Conservation (phyloP, 2,329 filamentous ascomycete genomes). For the Parascedosporium putredinis region DNA sequence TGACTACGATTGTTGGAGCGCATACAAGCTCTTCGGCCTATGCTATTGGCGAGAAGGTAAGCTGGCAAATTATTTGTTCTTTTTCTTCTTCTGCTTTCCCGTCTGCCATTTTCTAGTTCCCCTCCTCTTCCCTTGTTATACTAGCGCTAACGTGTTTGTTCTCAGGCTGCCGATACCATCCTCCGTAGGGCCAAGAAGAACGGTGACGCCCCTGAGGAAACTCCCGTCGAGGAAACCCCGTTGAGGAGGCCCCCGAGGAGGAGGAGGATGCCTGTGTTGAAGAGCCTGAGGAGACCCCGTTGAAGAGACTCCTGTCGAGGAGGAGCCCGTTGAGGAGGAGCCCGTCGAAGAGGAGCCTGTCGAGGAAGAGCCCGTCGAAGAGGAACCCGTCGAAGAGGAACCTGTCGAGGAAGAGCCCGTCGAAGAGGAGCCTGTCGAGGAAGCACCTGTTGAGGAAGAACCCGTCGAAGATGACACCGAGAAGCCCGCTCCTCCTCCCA, state of each 20-base stretch:
- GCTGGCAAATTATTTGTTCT: not conserved
- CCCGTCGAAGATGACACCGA: no score
- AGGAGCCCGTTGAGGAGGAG: not conserved
- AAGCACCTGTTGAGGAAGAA: not conserved
- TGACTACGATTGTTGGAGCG: slow-evolving; percentile 29
- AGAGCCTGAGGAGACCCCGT: not conserved
- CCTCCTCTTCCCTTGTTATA: not conserved
- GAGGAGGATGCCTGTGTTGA: not conserved
- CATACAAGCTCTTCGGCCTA: slow-evolving; percentile 35
- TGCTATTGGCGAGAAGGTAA: slow-evolving; percentile 29
- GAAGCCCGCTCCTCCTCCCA: not conserved
- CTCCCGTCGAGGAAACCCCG: not conserved
- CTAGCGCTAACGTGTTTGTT: not conserved
- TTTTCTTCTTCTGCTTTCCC: no score
- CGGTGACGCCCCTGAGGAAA: not conserved
- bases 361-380: not conserved
- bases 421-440: not conserved
- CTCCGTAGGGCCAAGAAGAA: slow-evolving; percentile 5
- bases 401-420: not conserved
- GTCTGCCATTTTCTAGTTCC: no score
- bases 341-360: not conserved
- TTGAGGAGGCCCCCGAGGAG: not conserved
- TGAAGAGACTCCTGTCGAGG: not conserved
- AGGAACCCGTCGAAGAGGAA: not conserved
- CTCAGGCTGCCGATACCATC: slow-evolving; percentile 15